Evolutionary conservation across 805 yeast species (phyloP).

Genomic region (Suhomyces sp.): DNA sequence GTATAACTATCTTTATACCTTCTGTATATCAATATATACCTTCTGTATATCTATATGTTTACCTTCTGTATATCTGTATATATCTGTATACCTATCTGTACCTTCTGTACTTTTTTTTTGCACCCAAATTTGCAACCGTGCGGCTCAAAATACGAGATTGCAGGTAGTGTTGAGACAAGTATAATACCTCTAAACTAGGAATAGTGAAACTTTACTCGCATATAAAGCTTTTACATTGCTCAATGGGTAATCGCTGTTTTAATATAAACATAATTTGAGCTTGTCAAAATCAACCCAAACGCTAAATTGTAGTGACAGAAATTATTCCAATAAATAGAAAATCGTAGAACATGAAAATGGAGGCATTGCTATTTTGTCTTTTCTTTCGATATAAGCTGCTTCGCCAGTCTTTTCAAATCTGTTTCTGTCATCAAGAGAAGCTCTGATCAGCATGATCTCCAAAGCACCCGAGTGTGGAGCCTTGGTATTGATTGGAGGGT

Average conservation of each 20-base stretch:
- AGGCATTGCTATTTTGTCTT: neutral
- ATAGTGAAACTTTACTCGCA: too few relatives aligned
- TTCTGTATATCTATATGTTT: too few relatives aligned
- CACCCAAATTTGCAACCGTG: neutral
- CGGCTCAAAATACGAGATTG: too few relatives aligned
- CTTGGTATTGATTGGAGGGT: slow-evolving; percentile 33
- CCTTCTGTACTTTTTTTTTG: too few relatives aligned
- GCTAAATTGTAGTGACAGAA: neutral
- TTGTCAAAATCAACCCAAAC: slow-evolving; percentile 1
- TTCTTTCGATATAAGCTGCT: slow-evolving; percentile 27
- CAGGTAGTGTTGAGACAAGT: too few relatives aligned
- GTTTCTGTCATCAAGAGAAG: slow-evolving; percentile 33
- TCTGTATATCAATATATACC: too few relatives aligned
- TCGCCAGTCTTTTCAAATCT: slow-evolving; percentile 36
- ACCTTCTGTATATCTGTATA: too few relatives aligned
- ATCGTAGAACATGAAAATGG: neutral
- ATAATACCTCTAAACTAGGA: too few relatives aligned
- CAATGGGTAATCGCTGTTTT: neutral
- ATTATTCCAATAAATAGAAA: neutral
- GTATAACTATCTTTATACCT: too few relatives aligned
- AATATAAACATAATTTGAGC: neutral
- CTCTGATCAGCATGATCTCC: slow-evolving; percentile 41
- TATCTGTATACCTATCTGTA: too few relatives aligned
- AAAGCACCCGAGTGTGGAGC: slow-evolving; percentile 40
- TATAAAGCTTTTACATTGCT: too few relatives aligned